Percentiles rank a stretch among this genome's conserved stretches.
phyloP scores from a whole-genome alignment of 371 early-diverging fungal species.

The Actinomucor elegans region DNA sequence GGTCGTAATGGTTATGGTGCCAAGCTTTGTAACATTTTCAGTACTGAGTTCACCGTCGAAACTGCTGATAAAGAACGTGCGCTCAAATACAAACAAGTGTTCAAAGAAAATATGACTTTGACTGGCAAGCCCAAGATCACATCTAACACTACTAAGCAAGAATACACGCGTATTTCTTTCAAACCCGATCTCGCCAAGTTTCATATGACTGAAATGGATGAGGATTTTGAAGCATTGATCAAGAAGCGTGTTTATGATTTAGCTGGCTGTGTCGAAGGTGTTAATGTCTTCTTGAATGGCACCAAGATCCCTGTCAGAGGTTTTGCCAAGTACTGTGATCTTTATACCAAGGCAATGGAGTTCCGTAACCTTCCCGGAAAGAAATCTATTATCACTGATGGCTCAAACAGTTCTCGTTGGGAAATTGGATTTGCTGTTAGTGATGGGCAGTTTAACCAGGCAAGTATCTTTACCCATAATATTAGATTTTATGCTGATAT shows the following conservation, averaged over 20 bases:
- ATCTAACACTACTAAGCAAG: constrained; percentile 56
- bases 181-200: constrained; percentile 96
- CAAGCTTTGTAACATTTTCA: constrained; percentile 99
- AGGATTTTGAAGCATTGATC: constrained; percentile 88
- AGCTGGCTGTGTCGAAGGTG: constrained; percentile 89
- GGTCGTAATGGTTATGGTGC: constrained; percentile 99
- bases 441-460: constrained; percentile 98
- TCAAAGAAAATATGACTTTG: constrained; percentile 87
- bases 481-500: background rate
- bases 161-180: constrained; percentile 95
- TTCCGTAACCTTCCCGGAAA: constrained; percentile 41
- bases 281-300: constrained; percentile 95
- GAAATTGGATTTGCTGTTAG: constrained; percentile 92
- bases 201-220: constrained; percentile 86
- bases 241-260: constrained; percentile 98
- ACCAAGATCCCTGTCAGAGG: constrained; percentile 78
- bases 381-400: constrained; percentile 34
- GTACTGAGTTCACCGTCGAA: constrained; percentile 96
- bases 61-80: constrained; percentile 82
- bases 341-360: constrained; percentile 68
- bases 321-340: constrained; percentile 92
- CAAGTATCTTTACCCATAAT: no score
- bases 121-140: constrained; percentile 78
- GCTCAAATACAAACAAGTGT: constrained; percentile 85
- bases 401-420: constrained; percentile 85